phyloP scores from a whole-genome alignment of 331 rosid species.

The Acacia concinna region DNA sequence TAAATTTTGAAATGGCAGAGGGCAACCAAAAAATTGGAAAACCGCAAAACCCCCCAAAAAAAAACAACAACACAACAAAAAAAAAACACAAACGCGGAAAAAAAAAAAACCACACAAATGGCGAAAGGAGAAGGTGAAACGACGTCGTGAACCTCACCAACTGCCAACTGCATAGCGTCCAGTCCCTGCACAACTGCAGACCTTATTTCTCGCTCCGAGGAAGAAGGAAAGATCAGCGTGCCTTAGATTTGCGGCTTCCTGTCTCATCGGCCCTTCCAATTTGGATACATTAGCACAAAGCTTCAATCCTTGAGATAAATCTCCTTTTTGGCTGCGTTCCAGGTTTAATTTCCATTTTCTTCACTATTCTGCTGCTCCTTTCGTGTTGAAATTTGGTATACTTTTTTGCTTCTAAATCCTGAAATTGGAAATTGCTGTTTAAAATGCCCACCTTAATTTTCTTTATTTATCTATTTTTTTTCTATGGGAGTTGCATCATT shows the following conservation, averaged over 20 bases:
- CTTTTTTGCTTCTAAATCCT: background rate
- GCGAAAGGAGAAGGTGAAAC: background rate
- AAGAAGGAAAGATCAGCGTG: conserved; percentile 24
- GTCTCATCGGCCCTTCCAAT: background rate
- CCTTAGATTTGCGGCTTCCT: conserved; percentile 11
- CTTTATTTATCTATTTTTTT: background rate
- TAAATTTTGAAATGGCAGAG: too few relatives aligned
- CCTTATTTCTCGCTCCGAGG: conserved; percentile 33
- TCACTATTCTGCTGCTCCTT: background rate
- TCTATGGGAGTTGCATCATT: background rate
- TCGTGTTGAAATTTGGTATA: background rate
- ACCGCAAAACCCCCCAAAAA: too few relatives aligned
- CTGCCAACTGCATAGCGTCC: conserved; percentile 6
- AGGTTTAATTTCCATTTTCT: conserved; percentile 29
- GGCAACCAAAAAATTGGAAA: too few relatives aligned
- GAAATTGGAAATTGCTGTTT: conserved; percentile 1
- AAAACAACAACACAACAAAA: too few relatives aligned
- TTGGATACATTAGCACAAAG: background rate
- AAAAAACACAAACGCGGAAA: too few relatives aligned
- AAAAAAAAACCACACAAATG: too few relatives aligned
- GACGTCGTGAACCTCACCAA: conserved; percentile 38
- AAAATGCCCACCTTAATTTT: conserved; percentile 14
- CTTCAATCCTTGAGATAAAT: conserved; percentile 17
- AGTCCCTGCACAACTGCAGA: background rate
- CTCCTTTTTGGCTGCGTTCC: conserved; percentile 22